These are phyloP conservation scores for Porcisia hertigi DNA, from an alignment of 208 protist genomes.

Conservation along the genomic window DNA sequence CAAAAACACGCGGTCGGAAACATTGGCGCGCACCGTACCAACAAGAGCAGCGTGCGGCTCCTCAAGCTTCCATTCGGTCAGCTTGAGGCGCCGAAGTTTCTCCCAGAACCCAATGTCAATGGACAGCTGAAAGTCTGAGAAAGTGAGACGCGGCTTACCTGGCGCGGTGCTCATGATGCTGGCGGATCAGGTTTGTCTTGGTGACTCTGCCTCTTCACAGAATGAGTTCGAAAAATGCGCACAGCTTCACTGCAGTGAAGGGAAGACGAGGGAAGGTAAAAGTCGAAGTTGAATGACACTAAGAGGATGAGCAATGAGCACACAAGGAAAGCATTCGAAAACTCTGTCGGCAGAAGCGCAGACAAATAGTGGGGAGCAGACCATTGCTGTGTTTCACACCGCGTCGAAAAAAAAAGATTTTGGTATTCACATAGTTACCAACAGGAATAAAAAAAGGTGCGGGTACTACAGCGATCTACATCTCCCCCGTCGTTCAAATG, in stretches of 20 bases:
- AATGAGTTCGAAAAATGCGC: background rate
- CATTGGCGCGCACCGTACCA: slow-evolving; percentile 33
- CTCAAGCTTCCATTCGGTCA: slow-evolving; percentile 54
- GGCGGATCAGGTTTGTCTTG: background rate
- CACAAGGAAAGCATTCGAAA: background rate
- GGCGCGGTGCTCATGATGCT: background rate
- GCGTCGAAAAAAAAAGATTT: background rate
- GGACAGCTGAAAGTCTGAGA: slow-evolving; percentile 40
- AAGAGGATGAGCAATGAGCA: background rate
- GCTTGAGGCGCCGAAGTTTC: slow-evolving; percentile 49
- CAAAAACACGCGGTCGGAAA: slow-evolving; percentile 22
- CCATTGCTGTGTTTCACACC: background rate
- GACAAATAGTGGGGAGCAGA: background rate
- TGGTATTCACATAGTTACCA: background rate
- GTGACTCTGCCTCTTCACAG: background rate
- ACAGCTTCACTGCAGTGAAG: background rate
- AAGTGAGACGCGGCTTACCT: slow-evolving; percentile 24
- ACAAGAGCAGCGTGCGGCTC: slow-evolving; percentile 42
- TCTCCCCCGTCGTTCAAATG: background rate
- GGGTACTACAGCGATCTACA: background rate
- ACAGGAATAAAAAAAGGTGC: background rate
- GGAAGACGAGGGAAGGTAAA: background rate
- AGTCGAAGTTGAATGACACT: background rate
- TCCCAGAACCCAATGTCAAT: slow-evolving; percentile 71
- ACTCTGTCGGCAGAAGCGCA: background rate